Percentiles rank a stretch among this genome's conserved stretches.
Evolutionary conservation across 2,329 filamentous ascomycete species (phyloP).

Genomic region (Hypoxylon sp.): DNA sequence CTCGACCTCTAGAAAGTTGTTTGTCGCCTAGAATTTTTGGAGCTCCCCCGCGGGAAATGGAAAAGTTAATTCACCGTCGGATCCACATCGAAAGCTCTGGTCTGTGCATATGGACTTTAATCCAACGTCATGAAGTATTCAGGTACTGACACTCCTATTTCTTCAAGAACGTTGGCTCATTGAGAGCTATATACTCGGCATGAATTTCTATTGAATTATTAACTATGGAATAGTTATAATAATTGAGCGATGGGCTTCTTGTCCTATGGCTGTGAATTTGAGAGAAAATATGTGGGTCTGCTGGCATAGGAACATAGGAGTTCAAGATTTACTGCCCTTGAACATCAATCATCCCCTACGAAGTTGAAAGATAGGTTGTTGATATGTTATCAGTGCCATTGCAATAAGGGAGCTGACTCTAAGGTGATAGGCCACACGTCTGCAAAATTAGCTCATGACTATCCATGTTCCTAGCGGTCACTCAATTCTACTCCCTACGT

Average conservation of each 20-base stretch:
- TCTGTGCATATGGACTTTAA: conserved; percentile 32
- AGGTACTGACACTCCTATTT: background rate
- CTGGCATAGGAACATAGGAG: too few relatives aligned
- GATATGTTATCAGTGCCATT: too few relatives aligned
- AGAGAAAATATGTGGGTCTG: background rate
- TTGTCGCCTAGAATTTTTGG: conserved; percentile 41
- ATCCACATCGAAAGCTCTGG: conserved; percentile 12
- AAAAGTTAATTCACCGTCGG: conserved; percentile 38
- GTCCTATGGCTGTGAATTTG: background rate
- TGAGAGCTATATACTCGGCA: background rate
- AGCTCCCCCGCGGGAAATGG: conserved; percentile 39
- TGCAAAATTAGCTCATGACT: background rate
- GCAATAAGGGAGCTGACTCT: background rate
- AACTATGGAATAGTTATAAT: background rate
- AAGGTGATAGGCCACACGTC: background rate
- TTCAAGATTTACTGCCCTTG: too few relatives aligned
- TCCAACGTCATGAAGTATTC: conserved; percentile 31
- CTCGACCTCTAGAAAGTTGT: conserved; percentile 22
- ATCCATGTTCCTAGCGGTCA: background rate
- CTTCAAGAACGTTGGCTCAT: background rate
- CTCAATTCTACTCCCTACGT: background rate
- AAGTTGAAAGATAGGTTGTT: too few relatives aligned
- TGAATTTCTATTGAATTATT: background rate
- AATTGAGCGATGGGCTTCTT: background rate
- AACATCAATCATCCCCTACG: too few relatives aligned